These are phyloP conservation scores for Colletotrichum agaves DNA, from an alignment of 2,329 filamentous ascomycete species.

Conservation along the genomic window DNA sequence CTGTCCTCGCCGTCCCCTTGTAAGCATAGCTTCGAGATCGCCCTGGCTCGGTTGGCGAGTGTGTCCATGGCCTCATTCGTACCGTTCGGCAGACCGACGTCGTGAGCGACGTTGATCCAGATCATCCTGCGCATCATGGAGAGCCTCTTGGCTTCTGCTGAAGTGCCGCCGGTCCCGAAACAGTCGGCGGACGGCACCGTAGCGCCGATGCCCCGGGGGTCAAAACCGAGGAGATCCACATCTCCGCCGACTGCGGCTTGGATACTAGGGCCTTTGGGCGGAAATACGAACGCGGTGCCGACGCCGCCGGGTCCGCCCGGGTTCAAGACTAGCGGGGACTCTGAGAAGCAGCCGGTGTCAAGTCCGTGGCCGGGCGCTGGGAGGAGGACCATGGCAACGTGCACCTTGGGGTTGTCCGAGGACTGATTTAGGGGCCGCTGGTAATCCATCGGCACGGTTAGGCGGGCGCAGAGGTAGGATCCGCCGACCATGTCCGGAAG, in stretches of 20 bases:
- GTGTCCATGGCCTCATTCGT: conserved; percentile 46
- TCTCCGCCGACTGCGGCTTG: conserved; percentile 52
- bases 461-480: conserved; percentile 52
- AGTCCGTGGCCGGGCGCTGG: conserved; percentile 46
- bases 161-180: conserved; percentile 40
- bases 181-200: conserved; percentile 54
- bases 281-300: conserved; percentile 47
- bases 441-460: conserved; percentile 61
- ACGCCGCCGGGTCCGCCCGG: conserved; percentile 59
- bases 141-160: conserved; percentile 40
- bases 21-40: conserved; percentile 47
- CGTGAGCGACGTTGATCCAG: conserved; percentile 46
- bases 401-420: conserved; percentile 47
- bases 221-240: conserved; percentile 59
- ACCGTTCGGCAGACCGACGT: conserved; percentile 49
- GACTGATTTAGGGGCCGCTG: conserved; percentile 51
- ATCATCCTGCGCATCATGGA: conserved; percentile 47
- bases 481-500: conserved; percentile 39
- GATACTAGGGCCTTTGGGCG: conserved; percentile 42
- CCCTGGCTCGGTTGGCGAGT: conserved; percentile 43
- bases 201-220: conserved; percentile 56
- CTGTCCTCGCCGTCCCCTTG: conserved; percentile 41
- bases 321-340: conserved; percentile 56
- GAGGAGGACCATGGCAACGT: conserved; percentile 50
- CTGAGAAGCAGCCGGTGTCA: conserved; percentile 45